Conservation (phyloP, 2,329 filamentous ascomycete genomes). For the Beauveria scarabaeidicola region DNA sequence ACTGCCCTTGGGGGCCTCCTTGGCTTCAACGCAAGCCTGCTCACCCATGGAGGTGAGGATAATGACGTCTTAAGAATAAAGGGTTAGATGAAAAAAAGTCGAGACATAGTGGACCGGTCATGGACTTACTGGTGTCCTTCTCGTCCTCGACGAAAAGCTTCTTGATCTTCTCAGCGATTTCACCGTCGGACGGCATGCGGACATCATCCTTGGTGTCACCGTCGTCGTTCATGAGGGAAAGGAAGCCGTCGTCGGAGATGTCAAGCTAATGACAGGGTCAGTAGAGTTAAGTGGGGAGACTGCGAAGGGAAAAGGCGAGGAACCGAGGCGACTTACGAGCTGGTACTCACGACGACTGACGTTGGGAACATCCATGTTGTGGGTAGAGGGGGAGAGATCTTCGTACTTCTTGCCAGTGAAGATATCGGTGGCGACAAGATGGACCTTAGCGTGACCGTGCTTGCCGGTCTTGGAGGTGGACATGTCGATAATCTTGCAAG, state of each 20-base stretch:
- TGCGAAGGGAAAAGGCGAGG: not conserved
- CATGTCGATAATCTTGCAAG: slow-evolving; percentile 99
- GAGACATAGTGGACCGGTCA: slow-evolving; percentile 3
- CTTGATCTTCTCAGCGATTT: slow-evolving; percentile 78
- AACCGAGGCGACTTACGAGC: slow-evolving; percentile 56
- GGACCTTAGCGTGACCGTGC: slow-evolving; percentile 99
- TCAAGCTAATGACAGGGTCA: slow-evolving; percentile 54
- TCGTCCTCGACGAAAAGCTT: slow-evolving; percentile 72
- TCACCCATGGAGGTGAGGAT: slow-evolving; percentile 95
- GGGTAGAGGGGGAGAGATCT: slow-evolving; percentile 96
- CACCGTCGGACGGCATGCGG: slow-evolving; percentile 73
- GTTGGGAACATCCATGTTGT: slow-evolving; percentile 96
- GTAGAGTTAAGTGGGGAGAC: not conserved
- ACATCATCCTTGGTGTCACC: slow-evolving; percentile 92
- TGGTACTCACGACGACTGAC: slow-evolving; percentile 86
- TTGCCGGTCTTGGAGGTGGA: slow-evolving; percentile 99
- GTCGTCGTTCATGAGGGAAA: slow-evolving; percentile 84
- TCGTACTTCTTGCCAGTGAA: slow-evolving; percentile 99
- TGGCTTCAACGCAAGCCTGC: slow-evolving; percentile 84
- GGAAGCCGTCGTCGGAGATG: slow-evolving; percentile 87
- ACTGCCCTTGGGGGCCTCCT: slow-evolving; percentile 63
- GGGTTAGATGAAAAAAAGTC: slow-evolving; percentile 17
- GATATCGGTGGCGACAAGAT: slow-evolving; percentile 95
- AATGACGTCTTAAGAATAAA: slow-evolving; percentile 62
- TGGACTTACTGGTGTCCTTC: slow-evolving; percentile 83